Evolutionary conservation across 148 eudicot species (phyloP).

Genomic region (Mesembryanthemum crystallinum): DNA sequence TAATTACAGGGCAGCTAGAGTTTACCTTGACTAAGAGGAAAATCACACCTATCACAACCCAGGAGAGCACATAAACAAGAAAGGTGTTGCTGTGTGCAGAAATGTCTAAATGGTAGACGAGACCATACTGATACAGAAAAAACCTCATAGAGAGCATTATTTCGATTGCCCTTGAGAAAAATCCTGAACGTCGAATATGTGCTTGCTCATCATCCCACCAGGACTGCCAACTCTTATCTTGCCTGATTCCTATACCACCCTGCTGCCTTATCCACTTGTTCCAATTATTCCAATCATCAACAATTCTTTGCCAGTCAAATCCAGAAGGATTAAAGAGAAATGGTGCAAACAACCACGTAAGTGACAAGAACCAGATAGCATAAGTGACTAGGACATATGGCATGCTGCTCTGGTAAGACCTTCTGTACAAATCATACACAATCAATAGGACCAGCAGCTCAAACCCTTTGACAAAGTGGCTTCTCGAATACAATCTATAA

Average conservation of each 20-base stretch:
- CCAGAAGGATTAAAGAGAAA: constrained; percentile 93
- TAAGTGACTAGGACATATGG: constrained; percentile 76
- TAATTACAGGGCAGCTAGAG: not conserved
- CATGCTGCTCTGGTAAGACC: constrained; percentile 62
- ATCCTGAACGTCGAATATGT: constrained; percentile 60
- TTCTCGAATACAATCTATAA: constrained; percentile 85
- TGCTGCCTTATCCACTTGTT: constrained; percentile 90
- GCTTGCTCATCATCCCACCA: constrained; percentile 97
- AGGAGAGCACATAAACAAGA: constrained; percentile 77
- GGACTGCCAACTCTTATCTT: constrained; percentile 97
- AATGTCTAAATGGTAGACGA: constrained; percentile 93
- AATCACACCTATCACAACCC: constrained; percentile 73
- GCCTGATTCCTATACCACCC: constrained; percentile 86
- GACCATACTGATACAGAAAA: constrained; percentile 90
- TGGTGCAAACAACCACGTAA: constrained; percentile 95
- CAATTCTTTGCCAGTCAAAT: constrained; percentile 80
- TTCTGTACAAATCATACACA: constrained; percentile 73
- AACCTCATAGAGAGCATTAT: constrained; percentile 67
- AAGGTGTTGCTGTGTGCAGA: constrained; percentile 66
- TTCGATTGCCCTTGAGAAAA: constrained; percentile 63
- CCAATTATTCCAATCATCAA: constrained; percentile 95
- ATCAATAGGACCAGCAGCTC: constrained; percentile 68
- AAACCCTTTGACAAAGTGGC: constrained; percentile 93
- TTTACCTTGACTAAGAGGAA: constrained; percentile 84
- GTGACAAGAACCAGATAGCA: constrained; percentile 90